Evolutionary conservation across 495 filamentous ascomycete species (phyloP), one percentile per base, ranked within the genome.

Genomic region (Neohortaea acidophila): DNA sequence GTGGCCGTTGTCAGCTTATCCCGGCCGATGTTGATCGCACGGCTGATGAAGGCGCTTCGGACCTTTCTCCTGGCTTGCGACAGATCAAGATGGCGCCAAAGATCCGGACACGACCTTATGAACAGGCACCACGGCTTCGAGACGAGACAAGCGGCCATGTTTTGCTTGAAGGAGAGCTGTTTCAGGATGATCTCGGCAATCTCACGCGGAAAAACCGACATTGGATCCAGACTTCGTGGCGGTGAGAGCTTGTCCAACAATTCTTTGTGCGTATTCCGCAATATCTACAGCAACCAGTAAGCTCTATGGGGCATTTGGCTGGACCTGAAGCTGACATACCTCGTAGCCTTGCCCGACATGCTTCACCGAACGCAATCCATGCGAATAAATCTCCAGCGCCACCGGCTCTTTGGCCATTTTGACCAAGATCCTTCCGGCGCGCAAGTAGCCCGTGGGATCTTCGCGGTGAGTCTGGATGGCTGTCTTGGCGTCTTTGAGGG

Each of bases 351-450:
- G 47, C 44, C 70, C 60, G 13, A 55, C 47, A 8, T 53, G 43
- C 3, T 61, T 53, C 13, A 78, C 55, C 22, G 55, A 61, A 34
- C 62, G 62, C 26, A 78, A 49, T 4, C 68, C 77, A 51, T 71
- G 72, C n/a, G 60, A 55, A 47, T 80, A 81, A 1, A 79, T 59
- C n/a, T 65, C 58, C 12, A 70, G 44, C 3, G 77, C 77, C 22
- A 65, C 62, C 4, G 65, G 57, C 5, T 56, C 51, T 41, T 66
- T 75, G 3, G 63, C 63, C 46, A 70, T 62, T 30, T 75, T 55
- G 13, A 72, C 55, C 4, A 82, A 61, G 2, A 74, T 57, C 44
- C 75, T 74, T 5, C 65, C 77, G 15, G 69, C 65, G n/a, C 75
- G 69, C 10, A 81, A 56, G 56, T 81, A 79, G 17, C 77, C 77